phyloP scores from a whole-genome alignment of 2,329 filamentous ascomycete species.

The Leptographium procerum region DNA sequence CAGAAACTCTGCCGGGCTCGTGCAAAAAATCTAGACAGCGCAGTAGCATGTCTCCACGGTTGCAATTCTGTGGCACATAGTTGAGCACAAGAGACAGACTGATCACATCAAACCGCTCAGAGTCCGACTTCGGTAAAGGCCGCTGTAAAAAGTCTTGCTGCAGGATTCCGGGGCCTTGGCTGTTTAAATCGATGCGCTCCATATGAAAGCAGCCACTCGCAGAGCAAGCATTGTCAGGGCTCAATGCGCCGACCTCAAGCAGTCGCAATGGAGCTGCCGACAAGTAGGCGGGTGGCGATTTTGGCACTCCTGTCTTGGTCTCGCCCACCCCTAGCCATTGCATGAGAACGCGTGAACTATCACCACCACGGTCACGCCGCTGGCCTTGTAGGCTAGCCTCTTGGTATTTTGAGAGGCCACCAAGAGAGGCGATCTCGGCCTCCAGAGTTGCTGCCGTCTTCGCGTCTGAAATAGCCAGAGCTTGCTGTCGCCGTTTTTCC shows the following conservation, averaged over 20 bases:
- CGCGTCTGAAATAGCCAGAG: conserved; percentile 40
- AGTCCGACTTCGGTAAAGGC: conserved; percentile 51
- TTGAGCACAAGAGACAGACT: conserved; percentile 90
- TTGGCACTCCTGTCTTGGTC: conserved; percentile 8
- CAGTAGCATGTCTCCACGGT: conserved; percentile 74
- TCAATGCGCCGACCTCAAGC: conserved; percentile 83
- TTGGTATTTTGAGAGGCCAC: conserved; percentile 53
- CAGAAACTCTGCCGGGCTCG: conserved; percentile 12
- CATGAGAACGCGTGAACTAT: conserved; percentile 53
- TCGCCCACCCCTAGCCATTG: conserved; percentile 43
- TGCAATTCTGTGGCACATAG: conserved; percentile 69
- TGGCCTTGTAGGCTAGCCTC: conserved; percentile 59
- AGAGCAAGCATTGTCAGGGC: conserved; percentile 74
- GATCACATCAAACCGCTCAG: conserved; percentile 73
- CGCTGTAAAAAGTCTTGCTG: conserved; percentile 93
- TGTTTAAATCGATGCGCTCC: conserved; percentile 80
- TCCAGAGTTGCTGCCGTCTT: conserved; percentile 32
- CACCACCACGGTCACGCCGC: conserved; percentile 52
- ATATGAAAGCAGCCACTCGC: conserved; percentile 59
- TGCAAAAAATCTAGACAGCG: conserved; percentile 62
- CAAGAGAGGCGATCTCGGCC: conserved; percentile 43
- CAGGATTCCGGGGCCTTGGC: conserved; percentile 67
- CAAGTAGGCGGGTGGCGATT: not conserved
- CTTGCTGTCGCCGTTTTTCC: conserved; percentile 49
- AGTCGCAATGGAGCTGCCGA: conserved; percentile 38